Percentiles rank a stretch among this genome's conserved stretches.
These are phyloP conservation scores for Pisolithus marmoratus DNA, from an alignment of 768 basidiomycete species.

Conservation along the genomic window DNA sequence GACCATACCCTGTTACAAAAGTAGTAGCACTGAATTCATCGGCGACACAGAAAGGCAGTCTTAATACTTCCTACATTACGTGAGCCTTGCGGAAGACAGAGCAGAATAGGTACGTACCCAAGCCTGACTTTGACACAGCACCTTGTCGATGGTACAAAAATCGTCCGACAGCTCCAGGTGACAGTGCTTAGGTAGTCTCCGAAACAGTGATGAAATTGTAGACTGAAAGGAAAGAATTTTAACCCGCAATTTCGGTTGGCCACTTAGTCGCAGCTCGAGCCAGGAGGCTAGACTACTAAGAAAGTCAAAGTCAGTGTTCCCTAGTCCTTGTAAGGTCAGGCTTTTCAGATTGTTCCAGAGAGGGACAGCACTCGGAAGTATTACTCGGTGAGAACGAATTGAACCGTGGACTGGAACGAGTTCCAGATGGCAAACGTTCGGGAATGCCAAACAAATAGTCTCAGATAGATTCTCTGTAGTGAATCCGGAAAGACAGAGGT, in stretches of 20 bases:
- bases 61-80: too few relatives aligned
- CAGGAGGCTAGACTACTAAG: not conserved
- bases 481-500: not conserved
- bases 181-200: too few relatives aligned
- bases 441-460: not conserved
- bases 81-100: too few relatives aligned
- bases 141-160: too few relatives aligned
- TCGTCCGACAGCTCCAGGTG: too few relatives aligned
- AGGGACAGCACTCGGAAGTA: not conserved
- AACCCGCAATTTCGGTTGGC: not conserved
- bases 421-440: not conserved
- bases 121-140: too few relatives aligned
- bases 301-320: not conserved
- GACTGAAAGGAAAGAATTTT: not conserved
- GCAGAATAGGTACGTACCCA: too few relatives aligned
- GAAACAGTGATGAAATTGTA: too few relatives aligned
- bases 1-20: too few relatives aligned
- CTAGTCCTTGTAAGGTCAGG: not conserved
- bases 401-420: not conserved
- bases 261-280: not conserved
- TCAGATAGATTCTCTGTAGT: not conserved
- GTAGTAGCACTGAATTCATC: too few relatives aligned
- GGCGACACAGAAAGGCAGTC: too few relatives aligned
- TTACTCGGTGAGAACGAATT: not conserved
- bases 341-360: not conserved